Base-by-base conservation (phyloP, 768 basidiomycete genomes). In the Hydnum rufescens region DNA sequence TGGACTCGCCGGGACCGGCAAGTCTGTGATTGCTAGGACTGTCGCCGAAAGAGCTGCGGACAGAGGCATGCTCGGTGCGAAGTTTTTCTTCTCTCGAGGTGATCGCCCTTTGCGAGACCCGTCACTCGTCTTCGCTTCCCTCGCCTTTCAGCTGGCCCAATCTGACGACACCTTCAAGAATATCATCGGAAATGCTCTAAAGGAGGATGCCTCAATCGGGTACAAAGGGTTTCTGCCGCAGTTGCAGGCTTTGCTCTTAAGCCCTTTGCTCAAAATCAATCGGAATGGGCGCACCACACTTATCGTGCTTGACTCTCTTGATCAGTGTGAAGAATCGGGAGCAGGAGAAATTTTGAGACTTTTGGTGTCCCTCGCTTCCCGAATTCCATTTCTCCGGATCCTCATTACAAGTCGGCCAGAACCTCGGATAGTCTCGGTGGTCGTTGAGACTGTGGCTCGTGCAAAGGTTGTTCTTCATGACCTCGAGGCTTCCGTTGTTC, bases 1-100 rank as follows among this genome's bases (percentile, higher is more conserved):
- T 46, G 68, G 65, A 32, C 56, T 57, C 16, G 66, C 68, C 8
- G 69, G 69, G 5, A 59, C 56, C 5, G 69, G 69, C 5, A 70
- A 69, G 56, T 66, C 67, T 2, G 55, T 67, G 25, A 65, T 70
- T 18, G 62, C 67, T 4, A 61, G 64, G 32, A 64, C 65, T 4
- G 55, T 69, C n/a, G 63, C 64, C 13, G 19, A 58, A 3, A 52
- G 51, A 19, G 58, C 62, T 13, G 48, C 56, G 16, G 44, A 59
- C 3, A 42, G 52, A 13, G 54, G 57, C 2, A 43, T 53, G 6
- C 63, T 70, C 16, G 67, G 65, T 3, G 62, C 64, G 2, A 65
- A 59, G 18, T 67, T 64, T 54, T 64, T 63, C 55, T 68, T 67
- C 53, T 59, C 62, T 31, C 55, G 59, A 1, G 54, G 52, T 16